Evolutionary conservation across 352 stramenopile genomes (phyloP), one percentile per base, ranked within the genome.

Genomic region (Globisporangium lucens): DNA sequence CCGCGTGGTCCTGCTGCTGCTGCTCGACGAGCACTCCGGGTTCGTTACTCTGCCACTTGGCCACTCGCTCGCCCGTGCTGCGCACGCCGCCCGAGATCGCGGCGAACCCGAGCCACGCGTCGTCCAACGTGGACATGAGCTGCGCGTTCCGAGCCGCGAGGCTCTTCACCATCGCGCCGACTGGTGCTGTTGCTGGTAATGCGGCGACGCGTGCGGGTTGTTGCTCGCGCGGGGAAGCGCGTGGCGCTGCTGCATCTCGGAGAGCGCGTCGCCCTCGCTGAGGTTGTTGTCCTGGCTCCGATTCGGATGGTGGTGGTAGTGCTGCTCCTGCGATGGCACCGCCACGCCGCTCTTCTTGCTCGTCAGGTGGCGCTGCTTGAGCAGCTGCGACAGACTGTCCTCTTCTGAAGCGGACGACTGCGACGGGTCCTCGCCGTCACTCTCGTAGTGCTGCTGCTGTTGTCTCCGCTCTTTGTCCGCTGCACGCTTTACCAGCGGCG

Each of bases 71-170:
- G 6, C 63, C 61, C 56, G 76, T 66, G 30, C 27, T 62, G 27
- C 74, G 74, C 57, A 75, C 59, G 58, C 71, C 64, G 15, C 61
- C 66, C 4, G 74, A 80, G 47, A 80, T 62, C 15, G 61, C 68
- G 0, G 74, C 74, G 51, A 77, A 80, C n/a, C 74, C 68, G 9
- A 80, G 66, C 74, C 74, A 78, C 33, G 71, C 74, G 29, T 75
- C 68, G 52, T 80, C 71, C 67, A 79, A 58, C 24, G 69, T 72
- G 1, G 64, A 49, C 66, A 77, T 64, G 53, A 80, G 59, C 56
- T 72, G 71, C 15, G 66, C 51, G 60, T 71, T 75, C 17, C 53
- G 68, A 15, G 62, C 51, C 5, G 68, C 63, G 56, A 77, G 62
- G 20, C 24, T 64, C 30, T 51, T 41, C 30, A 51, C 27, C 17